Percentiles rank a stretch among this genome's conserved stretches.
These are phyloP conservation scores for Auriscalpium microsporum DNA, from an alignment of 768 basidiomycete species.

Conservation along the genomic window DNA sequence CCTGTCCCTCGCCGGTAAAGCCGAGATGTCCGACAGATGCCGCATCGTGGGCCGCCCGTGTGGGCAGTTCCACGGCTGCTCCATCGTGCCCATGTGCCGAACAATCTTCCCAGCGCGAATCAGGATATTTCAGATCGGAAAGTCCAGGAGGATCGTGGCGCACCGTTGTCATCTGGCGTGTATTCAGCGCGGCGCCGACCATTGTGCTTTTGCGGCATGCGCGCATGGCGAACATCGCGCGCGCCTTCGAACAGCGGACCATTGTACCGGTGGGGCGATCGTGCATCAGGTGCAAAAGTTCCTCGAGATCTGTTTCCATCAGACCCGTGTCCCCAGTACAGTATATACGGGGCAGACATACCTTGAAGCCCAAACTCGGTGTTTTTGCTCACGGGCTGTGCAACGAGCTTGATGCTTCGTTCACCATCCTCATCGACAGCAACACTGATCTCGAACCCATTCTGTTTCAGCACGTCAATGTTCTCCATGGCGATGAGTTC, in stretches of 20 bases:
- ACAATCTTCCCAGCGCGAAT: conserved; percentile 17
- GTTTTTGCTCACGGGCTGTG: conserved; percentile 87
- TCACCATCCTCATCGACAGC: conserved; percentile 30
- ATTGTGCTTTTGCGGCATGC: conserved; percentile 96
- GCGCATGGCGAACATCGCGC: conserved; percentile 93
- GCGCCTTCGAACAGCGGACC: conserved; percentile 88
- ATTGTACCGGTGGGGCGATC: conserved; percentile 72
- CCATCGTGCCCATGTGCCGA: conserved; percentile 26
- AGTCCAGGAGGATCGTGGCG: background rate
- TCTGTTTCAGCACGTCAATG: conserved; percentile 68
- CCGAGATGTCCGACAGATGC: conserved; percentile 14
- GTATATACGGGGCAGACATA: conserved; percentile 19
- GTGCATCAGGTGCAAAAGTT: conserved; percentile 78
- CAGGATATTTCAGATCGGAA: background rate
- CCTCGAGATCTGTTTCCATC: conserved; percentile 68
- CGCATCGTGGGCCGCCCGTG: conserved; percentile 27
- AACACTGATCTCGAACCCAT: conserved; percentile 81
- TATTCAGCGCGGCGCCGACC: conserved; percentile 81
- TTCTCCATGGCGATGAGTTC: conserved; percentile 86
- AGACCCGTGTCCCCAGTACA: background rate
- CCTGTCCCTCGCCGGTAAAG: no score
- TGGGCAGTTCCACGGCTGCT: conserved; percentile 29
- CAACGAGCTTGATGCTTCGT: conserved; percentile 53
- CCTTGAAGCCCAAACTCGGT: conserved; percentile 88
- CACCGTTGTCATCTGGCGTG: conserved; percentile 69